Conservation (phyloP, 805 yeast species). For the Metschnikowia lachancei region DNA sequence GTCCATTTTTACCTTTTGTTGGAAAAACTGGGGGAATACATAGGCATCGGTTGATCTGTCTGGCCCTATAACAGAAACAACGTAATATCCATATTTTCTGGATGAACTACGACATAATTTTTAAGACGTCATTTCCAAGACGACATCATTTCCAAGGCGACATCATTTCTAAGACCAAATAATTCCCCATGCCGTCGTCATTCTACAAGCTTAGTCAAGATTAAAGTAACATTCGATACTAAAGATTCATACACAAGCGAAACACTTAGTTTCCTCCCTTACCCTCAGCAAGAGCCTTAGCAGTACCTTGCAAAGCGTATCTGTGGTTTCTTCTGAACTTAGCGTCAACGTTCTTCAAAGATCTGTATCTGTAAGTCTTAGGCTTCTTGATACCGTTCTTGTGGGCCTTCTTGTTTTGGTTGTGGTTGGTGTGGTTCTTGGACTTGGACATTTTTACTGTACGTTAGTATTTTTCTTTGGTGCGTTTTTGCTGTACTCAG, state of each 20-base stretch:
- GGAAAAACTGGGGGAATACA: too few species aligned
- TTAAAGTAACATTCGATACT: conserved; percentile 19
- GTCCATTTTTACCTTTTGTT: too few species aligned
- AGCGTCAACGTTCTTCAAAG: conserved; percentile 98
- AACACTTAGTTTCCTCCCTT: conserved; percentile 16
- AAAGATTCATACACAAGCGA: conserved; percentile 12
- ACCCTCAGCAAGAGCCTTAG: conserved; percentile 74
- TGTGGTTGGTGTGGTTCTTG: conserved; percentile 99
- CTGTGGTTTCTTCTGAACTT: conserved; percentile 99
- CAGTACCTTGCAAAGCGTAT: conserved; percentile 97
- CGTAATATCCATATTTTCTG: too few species aligned
- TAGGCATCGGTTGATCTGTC: too few species aligned
- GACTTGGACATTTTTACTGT: conserved; percentile 85
- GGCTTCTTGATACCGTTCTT: conserved; percentile 99
- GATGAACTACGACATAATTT: too few species aligned
- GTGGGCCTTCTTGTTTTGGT: conserved; percentile 99
- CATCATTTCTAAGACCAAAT: too few species aligned
- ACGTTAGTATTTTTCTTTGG: conserved; percentile 26
- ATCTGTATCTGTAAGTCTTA: conserved; percentile 95
- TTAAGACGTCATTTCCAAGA: too few species aligned
- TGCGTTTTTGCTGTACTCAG: neutral
- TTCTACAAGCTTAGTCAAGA: conserved; percentile 7
- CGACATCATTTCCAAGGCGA: too few species aligned
- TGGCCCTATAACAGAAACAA: too few species aligned
- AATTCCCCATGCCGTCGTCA: too few species aligned